Evolutionary conservation across 768 basidiomycete genomes (phyloP).

Genomic region (Kwoniella botswanensis): DNA sequence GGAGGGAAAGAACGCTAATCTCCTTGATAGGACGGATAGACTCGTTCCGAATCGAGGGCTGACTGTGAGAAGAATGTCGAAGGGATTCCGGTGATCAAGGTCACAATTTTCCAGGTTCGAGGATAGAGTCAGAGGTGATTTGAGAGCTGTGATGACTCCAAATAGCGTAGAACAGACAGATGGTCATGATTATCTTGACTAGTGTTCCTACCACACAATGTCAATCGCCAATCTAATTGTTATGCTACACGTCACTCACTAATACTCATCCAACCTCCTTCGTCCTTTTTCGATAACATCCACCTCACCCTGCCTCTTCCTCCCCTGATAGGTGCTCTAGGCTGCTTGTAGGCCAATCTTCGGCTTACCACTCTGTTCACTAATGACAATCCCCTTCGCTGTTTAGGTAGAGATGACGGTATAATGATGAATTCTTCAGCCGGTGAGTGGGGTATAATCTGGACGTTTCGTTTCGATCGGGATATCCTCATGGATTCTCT

Average conservation of each 20-base stretch:
- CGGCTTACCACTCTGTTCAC: slow-evolving; percentile 28
- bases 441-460: slow-evolving; percentile 21
- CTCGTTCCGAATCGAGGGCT: neutral
- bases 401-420: neutral
- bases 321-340: neutral
- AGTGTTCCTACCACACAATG: slow-evolving; percentile 28
- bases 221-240: neutral
- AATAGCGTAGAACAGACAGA: slow-evolving; percentile 35
- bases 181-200: slow-evolving; percentile 31
- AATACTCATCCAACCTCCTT: slow-evolving; percentile 1
- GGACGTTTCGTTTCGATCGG: slow-evolving; percentile 21
- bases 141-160: slow-evolving; percentile 30
- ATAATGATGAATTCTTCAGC: neutral
- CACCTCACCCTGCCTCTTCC: slow-evolving; percentile 25
- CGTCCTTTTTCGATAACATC: slow-evolving; percentile 15
- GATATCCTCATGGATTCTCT: slow-evolving; percentile 51
- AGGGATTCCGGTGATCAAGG: neutral
- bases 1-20: too few relatives aligned
- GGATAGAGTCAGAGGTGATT: neutral
- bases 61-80: neutral
- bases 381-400: slow-evolving; percentile 14
- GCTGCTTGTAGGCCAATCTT: slow-evolving; percentile 19
- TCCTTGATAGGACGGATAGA: too few relatives aligned
- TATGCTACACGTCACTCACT: neutral
- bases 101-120: neutral